Evolutionary conservation across 73 alveolate genomes (phyloP), one percentile per base, ranked within the genome.

Genomic region (Paramecium bursaria): DNA sequence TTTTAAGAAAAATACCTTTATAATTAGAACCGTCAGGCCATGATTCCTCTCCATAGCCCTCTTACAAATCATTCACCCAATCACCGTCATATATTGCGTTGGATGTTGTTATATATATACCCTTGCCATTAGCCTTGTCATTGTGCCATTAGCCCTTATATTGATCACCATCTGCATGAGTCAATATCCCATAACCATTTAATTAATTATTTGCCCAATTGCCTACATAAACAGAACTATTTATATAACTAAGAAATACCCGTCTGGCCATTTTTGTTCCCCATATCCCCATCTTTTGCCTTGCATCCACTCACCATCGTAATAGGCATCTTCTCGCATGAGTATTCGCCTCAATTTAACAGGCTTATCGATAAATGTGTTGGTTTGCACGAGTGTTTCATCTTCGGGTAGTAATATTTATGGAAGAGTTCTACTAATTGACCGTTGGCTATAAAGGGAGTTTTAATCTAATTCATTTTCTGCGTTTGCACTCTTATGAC

Each of bases 251-350:
- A 39, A 39, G 19, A 15, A 11, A 33, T 67, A 67, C 82, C 89
- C 95, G 46, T 90, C 87, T 39, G 90, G 87, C 82, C 87, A 86
- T 30, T 74, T 49, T 22, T 75, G 75, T 29, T 86, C 75, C n/a
- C 95, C 95, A 15, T 87, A 15, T 47, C 95, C 95, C 77, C 87
- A 87, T 74, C 87, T 76, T 85, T 90, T 90, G 39, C 90, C 90
- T 31, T 85, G 49, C 86, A 85, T 86, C 86, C 89, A 88, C 67
- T 85, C 89, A 3, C 94, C 94, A 74, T 88, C 91, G 31, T 79
- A 79, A 17, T 67, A 67, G 5, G 82, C 82, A 31, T 42, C 57
- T 17, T 42, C 23, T 46, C 44, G 42, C 82, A 67, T 67, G 17
- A 35, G n/a, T 39, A 67, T 67, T 42, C 15, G 33, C 44, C 42